Conservation (phyloP, 2,329 filamentous ascomycete species). For the Diaporthe batatas region DNA sequence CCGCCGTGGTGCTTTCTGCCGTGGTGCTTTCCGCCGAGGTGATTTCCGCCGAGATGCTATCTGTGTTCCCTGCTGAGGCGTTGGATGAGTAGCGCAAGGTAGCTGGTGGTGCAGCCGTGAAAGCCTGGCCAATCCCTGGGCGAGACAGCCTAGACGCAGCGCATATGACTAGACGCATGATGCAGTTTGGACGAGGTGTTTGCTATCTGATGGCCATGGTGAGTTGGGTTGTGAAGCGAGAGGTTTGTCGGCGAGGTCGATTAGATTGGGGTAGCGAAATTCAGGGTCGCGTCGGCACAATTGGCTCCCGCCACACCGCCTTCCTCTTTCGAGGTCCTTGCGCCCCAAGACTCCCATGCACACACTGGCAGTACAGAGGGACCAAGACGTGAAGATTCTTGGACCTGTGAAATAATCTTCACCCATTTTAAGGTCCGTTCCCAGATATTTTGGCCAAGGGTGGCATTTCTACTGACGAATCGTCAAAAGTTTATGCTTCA, state of each 20-base stretch:
- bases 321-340: neutral
- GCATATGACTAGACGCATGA: neutral
- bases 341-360: neutral
- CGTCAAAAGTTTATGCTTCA: too few relatives aligned
- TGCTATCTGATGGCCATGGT: neutral
- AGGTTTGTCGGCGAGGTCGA: neutral
- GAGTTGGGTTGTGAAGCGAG: neutral
- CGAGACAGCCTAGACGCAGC: conserved; percentile 11
- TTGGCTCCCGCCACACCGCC: neutral
- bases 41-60: too few relatives aligned
- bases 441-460: neutral
- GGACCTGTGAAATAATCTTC: neutral
- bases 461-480: neutral
- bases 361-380: too few relatives aligned
- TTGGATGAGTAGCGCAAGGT: conserved; percentile 1
- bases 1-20: neutral
- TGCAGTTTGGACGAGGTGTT: neutral
- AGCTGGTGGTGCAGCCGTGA: conserved; percentile 3
- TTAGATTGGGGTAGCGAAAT: neutral
- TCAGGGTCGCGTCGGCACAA: neutral
- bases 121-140: neutral
- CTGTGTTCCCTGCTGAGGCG: too few relatives aligned
- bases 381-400: neutral
- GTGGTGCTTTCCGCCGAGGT: neutral
- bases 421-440: too few relatives aligned